A percentile compares a stretch with the other conserved stretches of the same genome.
phyloP scores from a whole-genome alignment of 2,329 filamentous ascomycete genomes.

The Zymoseptoria tritici region DNA sequence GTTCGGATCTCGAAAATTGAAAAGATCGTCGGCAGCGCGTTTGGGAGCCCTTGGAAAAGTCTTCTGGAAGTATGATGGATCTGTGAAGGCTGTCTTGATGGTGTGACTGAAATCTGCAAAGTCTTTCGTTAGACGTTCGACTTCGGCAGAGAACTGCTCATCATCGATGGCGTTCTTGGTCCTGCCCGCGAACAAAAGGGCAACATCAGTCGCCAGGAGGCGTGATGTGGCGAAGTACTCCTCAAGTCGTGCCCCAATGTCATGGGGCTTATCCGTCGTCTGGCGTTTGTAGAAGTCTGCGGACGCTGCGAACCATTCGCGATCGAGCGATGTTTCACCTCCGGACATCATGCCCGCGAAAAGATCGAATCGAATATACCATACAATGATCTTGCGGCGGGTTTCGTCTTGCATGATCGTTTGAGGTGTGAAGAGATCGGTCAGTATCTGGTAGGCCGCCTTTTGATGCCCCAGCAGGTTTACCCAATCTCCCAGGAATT shows the following conservation, averaged over 20 bases:
- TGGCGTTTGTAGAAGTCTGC: slow-evolving; percentile 57
- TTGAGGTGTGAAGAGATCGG: slow-evolving; percentile 67
- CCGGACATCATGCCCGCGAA: slow-evolving; percentile 77
- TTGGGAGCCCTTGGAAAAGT: slow-evolving; percentile 52
- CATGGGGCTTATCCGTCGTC: slow-evolving; percentile 51
- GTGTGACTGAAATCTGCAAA: slow-evolving; percentile 40
- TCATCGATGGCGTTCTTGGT: slow-evolving; percentile 58
- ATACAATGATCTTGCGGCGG: slow-evolving; percentile 67
- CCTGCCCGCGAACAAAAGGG: slow-evolving; percentile 64
- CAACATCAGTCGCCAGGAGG: slow-evolving; percentile 71
- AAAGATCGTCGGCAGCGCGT: slow-evolving; percentile 52
- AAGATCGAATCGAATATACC: slow-evolving; percentile 86
- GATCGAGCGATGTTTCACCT: slow-evolving; percentile 62
- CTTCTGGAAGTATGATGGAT: slow-evolving; percentile 55
- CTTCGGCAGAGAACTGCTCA: slow-evolving; percentile 57
- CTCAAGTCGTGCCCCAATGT: slow-evolving; percentile 56
- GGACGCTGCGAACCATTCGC: slow-evolving; percentile 68
- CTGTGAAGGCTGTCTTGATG: slow-evolving; percentile 55
- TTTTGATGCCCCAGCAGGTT: slow-evolving; percentile 89
- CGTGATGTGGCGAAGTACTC: slow-evolving; percentile 59
- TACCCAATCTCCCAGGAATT: slow-evolving; percentile 92
- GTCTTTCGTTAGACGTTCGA: slow-evolving; percentile 41
- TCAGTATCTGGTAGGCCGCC: slow-evolving; percentile 76
- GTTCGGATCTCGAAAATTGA: slow-evolving; percentile 64
- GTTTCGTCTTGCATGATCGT: slow-evolving; percentile 64